These are phyloP conservation scores for Beta vulgaris DNA, from an alignment of 148 eudicot species.

Conservation along the genomic window DNA sequence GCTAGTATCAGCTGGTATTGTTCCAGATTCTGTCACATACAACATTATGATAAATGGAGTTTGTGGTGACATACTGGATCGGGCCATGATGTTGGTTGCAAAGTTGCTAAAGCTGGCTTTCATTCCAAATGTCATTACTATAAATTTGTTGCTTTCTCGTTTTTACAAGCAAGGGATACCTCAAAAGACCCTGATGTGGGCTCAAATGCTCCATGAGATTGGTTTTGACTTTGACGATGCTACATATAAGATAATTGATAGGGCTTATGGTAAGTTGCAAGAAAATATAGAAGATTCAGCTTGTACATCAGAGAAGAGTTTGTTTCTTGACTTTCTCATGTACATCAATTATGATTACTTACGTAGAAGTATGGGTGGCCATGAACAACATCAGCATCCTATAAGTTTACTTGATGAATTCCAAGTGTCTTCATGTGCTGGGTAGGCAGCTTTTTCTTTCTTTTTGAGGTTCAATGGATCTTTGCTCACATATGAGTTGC, in stretches of 20 bases:
- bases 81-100: slow-evolving; percentile 73
- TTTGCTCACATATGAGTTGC: slow-evolving; percentile 10
- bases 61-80: slow-evolving; percentile 71
- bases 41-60: slow-evolving; percentile 81
- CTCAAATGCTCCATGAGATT: slow-evolving; percentile 56
- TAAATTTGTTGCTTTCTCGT: slow-evolving; percentile 74
- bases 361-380: slow-evolving; percentile 33
- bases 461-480: slow-evolving; percentile 4
- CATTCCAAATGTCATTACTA: slow-evolving; percentile 73
- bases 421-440: slow-evolving; percentile 10
- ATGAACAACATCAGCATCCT: slow-evolving; percentile 16
- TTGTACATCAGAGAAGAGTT: slow-evolving; percentile 54
- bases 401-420: slow-evolving; percentile 18
- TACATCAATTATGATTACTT: slow-evolving; percentile 70
- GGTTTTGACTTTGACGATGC: slow-evolving; percentile 59
- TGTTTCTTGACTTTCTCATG: slow-evolving; percentile 86
- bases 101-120: slow-evolving; percentile 87
- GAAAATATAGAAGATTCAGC: slow-evolving; percentile 33
- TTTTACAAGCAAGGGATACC: slow-evolving; percentile 79
- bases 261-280: slow-evolving; percentile 48
- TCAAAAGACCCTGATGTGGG: slow-evolving; percentile 80
- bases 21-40: slow-evolving; percentile 81
- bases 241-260: slow-evolving; percentile 65
- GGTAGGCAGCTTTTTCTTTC: slow-evolving; percentile 9
- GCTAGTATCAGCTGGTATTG: slow-evolving; percentile 69